phyloP scores from a whole-genome alignment of 2,329 filamentous ascomycete species.

The Alternaria rosae region DNA sequence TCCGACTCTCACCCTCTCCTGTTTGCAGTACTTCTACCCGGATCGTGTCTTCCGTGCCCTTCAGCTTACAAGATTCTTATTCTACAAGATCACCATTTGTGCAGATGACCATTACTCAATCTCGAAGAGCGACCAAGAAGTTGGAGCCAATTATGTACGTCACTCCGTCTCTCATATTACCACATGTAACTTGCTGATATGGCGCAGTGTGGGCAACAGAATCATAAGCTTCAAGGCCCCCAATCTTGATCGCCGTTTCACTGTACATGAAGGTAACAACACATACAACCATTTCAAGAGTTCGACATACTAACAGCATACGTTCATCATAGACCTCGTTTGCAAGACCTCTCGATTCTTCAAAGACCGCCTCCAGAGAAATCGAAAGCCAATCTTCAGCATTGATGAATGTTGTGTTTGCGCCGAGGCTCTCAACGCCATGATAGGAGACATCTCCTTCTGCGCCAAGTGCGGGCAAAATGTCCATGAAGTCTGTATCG shows the following conservation, averaged over 20 bases:
- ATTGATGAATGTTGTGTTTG: slow-evolving; percentile 29
- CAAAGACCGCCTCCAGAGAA: slow-evolving; percentile 17
- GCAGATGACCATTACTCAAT: slow-evolving; percentile 1
- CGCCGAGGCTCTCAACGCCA: slow-evolving; percentile 13
- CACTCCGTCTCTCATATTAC: not conserved
- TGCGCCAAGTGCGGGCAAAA: slow-evolving; percentile 29
- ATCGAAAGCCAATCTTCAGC: slow-evolving; percentile 16
- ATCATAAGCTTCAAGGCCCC: slow-evolving; percentile 12
- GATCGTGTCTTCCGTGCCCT: not conserved
- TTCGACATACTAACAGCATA: not conserved
- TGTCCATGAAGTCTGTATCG: slow-evolving; percentile 23
- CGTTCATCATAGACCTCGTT: slow-evolving; percentile 22
- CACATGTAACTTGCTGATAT: not conserved
- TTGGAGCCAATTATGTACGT: slow-evolving; percentile 1
- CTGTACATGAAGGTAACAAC: slow-evolving; percentile 21
- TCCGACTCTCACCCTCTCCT: not conserved
- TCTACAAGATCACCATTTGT: not conserved
- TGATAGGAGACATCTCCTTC: slow-evolving; percentile 17
- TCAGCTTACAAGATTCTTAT: not conserved
- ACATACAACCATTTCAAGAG: not conserved
- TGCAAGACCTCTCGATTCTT: slow-evolving; percentile 27
- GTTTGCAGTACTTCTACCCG: not conserved
- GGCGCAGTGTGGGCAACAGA: slow-evolving; percentile 8
- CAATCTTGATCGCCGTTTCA: slow-evolving; percentile 16
- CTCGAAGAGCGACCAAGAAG: slow-evolving; percentile 2